Percentiles rank a stretch among this genome's conserved stretches.
These are phyloP conservation scores for Rostrohypoxylon terebratum DNA, from an alignment of 495 filamentous ascomycete species.

Conservation along the genomic window DNA sequence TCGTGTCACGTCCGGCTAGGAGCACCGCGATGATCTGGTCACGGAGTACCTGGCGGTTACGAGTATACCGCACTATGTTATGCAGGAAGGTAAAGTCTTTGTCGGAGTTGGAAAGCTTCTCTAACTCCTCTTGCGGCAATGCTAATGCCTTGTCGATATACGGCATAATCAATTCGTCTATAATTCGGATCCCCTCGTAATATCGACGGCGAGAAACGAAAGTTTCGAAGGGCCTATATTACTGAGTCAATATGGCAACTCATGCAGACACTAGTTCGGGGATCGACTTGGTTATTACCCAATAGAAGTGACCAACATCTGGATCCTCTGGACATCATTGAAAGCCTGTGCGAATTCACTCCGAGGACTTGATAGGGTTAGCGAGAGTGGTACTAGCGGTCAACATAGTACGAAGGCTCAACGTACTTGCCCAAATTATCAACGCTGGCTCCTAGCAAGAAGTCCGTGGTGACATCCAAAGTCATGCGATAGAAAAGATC, in stretches of 20 bases:
- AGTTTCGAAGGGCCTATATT: constrained; percentile 54
- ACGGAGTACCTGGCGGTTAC: constrained; percentile 64
- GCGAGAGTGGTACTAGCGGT: neutral
- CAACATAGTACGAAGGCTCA: neutral
- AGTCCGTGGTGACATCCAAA: constrained; percentile 70
- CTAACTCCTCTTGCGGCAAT: constrained; percentile 62
- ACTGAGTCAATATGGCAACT: constrained; percentile 11
- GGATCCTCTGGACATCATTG: constrained; percentile 63
- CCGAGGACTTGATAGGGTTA: constrained; percentile 52
- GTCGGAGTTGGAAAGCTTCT: constrained; percentile 59
- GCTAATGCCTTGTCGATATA: constrained; percentile 65
- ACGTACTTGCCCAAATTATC: constrained; percentile 62
- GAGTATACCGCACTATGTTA: constrained; percentile 57
- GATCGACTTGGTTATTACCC: constrained; percentile 45
- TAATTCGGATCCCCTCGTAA: constrained; percentile 54
- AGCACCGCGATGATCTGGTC: constrained; percentile 70
- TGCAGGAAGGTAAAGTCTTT: constrained; percentile 62
- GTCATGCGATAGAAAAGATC: constrained; percentile 68
- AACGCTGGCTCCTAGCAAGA: constrained; percentile 66
- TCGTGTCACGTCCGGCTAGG: constrained; percentile 72
- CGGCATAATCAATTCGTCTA: constrained; percentile 64
- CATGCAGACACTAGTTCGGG: neutral
- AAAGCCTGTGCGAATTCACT: constrained; percentile 65
- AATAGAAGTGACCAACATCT: constrained; percentile 58
- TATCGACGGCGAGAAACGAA: constrained; percentile 60